These are phyloP conservation scores for Articulospora tetracladia DNA, from an alignment of 495 filamentous ascomycete genomes.

Conservation along the genomic window DNA sequence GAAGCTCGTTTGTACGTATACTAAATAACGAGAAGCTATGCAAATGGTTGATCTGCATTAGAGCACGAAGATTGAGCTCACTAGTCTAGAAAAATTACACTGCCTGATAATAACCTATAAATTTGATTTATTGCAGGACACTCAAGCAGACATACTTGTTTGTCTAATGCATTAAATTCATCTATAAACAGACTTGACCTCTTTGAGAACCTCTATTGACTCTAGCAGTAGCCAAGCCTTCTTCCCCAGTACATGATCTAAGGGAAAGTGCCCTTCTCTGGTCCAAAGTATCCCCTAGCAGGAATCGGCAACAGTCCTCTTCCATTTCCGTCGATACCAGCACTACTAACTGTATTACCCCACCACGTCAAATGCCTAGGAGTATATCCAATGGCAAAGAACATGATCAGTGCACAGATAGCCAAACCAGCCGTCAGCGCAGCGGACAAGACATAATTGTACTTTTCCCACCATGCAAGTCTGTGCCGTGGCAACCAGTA, in stretches of 20 bases:
- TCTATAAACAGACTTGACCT: no score
- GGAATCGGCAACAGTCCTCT: conserved; percentile 28
- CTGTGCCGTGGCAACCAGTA: conserved; percentile 49
- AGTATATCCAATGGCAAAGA: conserved; percentile 58
- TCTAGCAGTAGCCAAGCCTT: no score
- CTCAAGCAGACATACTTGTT: no score
- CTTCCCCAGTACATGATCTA: conserved; percentile 6
- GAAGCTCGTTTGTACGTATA: no score
- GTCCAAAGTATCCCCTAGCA: conserved; percentile 33
- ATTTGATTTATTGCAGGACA: no score
- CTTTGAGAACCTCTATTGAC: no score
- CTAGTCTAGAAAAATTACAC: no score
- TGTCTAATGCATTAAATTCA: no score
- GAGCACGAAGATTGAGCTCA: no score
- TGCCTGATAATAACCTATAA: no score
- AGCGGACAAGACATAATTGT: conserved; percentile 73
- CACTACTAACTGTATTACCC: conserved; percentile 46
- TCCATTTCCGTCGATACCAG: conserved; percentile 28
- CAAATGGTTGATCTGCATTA: no score
- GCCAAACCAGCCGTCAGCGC: conserved; percentile 66
- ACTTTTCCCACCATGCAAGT: conserved; percentile 67
- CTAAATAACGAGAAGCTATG: no score
- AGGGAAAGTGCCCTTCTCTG: conserved; percentile 32
- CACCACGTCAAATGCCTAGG: conserved; percentile 59
- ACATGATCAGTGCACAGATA: conserved; percentile 64